These are phyloP conservation scores for Hypoxylon lienhwacheense DNA, from an alignment of 495 filamentous ascomycete genomes.

Conservation along the genomic window DNA sequence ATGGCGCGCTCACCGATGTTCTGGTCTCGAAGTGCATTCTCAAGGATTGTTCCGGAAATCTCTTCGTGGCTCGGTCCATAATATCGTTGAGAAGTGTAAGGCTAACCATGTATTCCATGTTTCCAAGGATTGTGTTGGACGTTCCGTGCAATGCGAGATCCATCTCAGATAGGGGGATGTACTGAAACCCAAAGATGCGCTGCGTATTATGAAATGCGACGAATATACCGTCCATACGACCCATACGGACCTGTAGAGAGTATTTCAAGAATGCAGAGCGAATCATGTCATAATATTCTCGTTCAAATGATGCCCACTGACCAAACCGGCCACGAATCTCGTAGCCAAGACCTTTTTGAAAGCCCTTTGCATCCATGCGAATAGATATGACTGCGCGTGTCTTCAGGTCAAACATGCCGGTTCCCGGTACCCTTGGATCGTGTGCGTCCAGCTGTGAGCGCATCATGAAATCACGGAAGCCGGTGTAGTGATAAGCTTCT, in stretches of 20 bases:
- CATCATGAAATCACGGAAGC: slow-evolving; percentile 87
- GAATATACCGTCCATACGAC: slow-evolving; percentile 98
- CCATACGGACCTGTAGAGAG: slow-evolving; percentile 91
- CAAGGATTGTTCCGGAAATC: slow-evolving; percentile 73
- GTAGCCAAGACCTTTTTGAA: slow-evolving; percentile 78
- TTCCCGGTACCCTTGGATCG: slow-evolving; percentile 82
- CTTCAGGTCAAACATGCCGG: slow-evolving; percentile 96
- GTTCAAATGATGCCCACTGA: slow-evolving; percentile 85
- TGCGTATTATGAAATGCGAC: slow-evolving; percentile 96
- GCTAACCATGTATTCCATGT: slow-evolving; percentile 83
- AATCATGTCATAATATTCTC: slow-evolving; percentile 97
- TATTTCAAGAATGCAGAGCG: slow-evolving; percentile 94
- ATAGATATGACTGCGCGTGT: slow-evolving; percentile 88
- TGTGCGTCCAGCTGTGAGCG: slow-evolving; percentile 93
- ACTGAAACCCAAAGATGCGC: slow-evolving; percentile 97
- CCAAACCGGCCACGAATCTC: slow-evolving; percentile 77
- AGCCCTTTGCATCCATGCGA: slow-evolving; percentile 76
- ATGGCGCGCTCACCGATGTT: slow-evolving; percentile 52
- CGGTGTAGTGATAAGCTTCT: slow-evolving; percentile 88
- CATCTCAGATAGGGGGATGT: slow-evolving; percentile 84
- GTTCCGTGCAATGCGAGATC: slow-evolving; percentile 81
- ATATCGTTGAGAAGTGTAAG: slow-evolving; percentile 75
- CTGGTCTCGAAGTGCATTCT: slow-evolving; percentile 87
- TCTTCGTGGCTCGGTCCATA: slow-evolving; percentile 69
- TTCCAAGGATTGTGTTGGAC: slow-evolving; percentile 64